Base-by-base conservation (phyloP, 2,329 filamentous ascomycete genomes). In the Sclerotinia minor region DNA sequence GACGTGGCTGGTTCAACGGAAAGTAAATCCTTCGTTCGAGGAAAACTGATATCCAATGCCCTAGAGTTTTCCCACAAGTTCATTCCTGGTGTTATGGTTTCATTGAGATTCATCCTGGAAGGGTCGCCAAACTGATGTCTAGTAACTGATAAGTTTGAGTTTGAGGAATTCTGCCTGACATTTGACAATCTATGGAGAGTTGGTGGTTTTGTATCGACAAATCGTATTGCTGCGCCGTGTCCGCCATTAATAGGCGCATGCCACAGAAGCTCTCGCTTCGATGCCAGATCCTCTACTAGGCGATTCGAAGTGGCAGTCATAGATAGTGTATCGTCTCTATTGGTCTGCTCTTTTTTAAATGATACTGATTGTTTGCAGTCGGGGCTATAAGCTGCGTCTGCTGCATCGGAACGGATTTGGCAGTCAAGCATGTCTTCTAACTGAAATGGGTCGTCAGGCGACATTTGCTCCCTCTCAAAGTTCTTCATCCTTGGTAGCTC, bases 361-460 rank as follows among this genome's bases (percentile, higher is more conserved):
- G 21, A 38, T 17, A 49, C n/a, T 35, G 21, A 41, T 38, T 26
- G 5, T 47, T 26, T 47, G 2, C 15, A 13, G 32, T 65, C 38
- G 0, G 63, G 35, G 21, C 5, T 59, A 47, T 29, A 11, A 26
- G 24, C 63, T 32, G 35, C 65, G 44, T 61, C 55, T 26, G 19
- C 55, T 61, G 45, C 65, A 35, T 63, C 55, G 5, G 55, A 67
- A 47, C 35, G 65, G 4, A 67, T 50, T 63, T 67, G 65, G 32
- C 47, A 54, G 21, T 67, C 55, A n/a, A 63, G 55, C 54, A 59
- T 17, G 29, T 52, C 19, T n/a, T 59, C 54, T 19, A 67, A 53
- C 15, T n/a, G 29, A 41, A 45, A n/a, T 21, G 8, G 24, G 5
- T 41, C 47, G 3, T 63, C 55, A 5, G 19, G 55, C 4, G 65